These are phyloP conservation scores for Cyathus striatus DNA, from an alignment of 768 basidiomycete genomes.

Conservation along the genomic window DNA sequence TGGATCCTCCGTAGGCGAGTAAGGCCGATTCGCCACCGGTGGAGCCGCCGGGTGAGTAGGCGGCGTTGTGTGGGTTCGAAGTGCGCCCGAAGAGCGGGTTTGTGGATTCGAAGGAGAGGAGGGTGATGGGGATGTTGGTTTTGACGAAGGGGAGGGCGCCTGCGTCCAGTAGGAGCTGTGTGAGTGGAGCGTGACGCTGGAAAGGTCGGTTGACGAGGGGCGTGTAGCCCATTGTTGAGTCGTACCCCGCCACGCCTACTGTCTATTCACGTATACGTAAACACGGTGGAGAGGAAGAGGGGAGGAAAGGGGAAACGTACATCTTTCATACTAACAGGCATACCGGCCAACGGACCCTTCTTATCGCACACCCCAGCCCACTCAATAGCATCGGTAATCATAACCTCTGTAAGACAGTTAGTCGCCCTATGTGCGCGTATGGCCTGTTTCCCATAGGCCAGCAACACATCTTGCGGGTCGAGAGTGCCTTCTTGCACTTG, in stretches of 20 bases:
- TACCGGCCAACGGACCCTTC: conserved; percentile 46
- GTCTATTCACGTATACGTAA: no score
- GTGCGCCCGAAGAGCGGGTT: conserved; percentile 58
- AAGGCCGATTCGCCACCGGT: conserved; percentile 66
- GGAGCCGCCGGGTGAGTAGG: conserved; percentile 59
- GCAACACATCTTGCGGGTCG: conserved; percentile 29
- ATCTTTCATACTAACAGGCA: conserved; percentile 60
- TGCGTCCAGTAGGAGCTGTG: conserved; percentile 49
- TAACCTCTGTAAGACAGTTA: conserved; percentile 60
- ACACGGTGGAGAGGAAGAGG: no score
- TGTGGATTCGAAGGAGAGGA: conserved; percentile 52
- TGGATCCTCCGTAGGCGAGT: conserved; percentile 53
- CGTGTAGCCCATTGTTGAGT: conserved; percentile 57
- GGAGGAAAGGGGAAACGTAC: no score
- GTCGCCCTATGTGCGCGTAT: conserved; percentile 43
- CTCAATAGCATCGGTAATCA: conserved; percentile 35
- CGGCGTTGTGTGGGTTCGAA: conserved; percentile 54
- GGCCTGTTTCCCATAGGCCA: conserved; percentile 43
- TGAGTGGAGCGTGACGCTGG: conserved; percentile 41
- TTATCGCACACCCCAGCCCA: conserved; percentile 28
- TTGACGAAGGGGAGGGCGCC: conserved; percentile 67
- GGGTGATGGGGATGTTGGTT: conserved; percentile 57
- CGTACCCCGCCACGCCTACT: conserved; percentile 50
- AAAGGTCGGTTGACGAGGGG: conserved; percentile 39
- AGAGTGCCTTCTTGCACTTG: conserved; percentile 21